phyloP scores from a whole-genome alignment of 305 asterid species.

The Coffea humblotiana region DNA sequence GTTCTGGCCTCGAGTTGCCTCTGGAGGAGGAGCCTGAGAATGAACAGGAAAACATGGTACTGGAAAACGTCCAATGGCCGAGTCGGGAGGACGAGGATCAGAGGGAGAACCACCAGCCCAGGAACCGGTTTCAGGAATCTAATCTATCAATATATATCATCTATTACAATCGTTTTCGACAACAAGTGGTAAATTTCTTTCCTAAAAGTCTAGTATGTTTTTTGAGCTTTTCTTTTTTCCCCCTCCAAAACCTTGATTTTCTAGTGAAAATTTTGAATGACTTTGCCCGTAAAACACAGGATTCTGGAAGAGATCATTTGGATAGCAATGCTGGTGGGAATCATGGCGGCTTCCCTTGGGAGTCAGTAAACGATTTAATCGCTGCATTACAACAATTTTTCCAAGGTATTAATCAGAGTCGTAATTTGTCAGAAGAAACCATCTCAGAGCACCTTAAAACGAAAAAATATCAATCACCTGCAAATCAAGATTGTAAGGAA shows the following conservation, averaged over 20 bases:
- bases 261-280: no score
- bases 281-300: no score
- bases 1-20: no score
- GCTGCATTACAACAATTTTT: no score
- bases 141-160: neutral
- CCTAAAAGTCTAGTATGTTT: no score
- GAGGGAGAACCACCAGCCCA: no score
- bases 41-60: no score
- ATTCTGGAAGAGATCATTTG: neutral
- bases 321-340: neutral
- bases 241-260: no score
- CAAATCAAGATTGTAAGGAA: neutral
- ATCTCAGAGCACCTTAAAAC: neutral
- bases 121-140: neutral
- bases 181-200: neutral
- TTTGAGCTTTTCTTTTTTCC: no score
- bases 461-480: neutral
- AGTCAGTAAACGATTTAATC: no score
- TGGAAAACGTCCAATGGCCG: neutral
- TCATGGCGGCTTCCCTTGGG: neutral
- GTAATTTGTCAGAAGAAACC: neutral
- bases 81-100: neutral
- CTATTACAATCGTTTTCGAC: neutral
- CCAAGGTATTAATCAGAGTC: no score
- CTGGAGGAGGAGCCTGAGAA: no score